phyloP scores from a whole-genome alignment of 345 rosid genomes.

The Linum trigynum region DNA sequence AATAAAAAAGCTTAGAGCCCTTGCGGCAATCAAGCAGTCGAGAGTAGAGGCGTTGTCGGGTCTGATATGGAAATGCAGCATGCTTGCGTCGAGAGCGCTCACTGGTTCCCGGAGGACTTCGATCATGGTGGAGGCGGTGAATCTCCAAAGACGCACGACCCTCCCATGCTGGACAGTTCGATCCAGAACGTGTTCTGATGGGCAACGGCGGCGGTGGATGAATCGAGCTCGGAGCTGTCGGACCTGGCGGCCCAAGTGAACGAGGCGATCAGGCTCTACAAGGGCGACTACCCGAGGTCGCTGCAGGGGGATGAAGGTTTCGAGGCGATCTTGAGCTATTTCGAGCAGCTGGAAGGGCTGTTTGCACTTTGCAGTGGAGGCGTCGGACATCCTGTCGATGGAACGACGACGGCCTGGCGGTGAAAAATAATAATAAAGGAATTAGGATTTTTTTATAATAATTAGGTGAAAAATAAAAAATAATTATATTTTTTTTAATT shows the following conservation, averaged over 20 bases:
- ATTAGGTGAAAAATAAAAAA: too few species aligned
- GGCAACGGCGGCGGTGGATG: slow-evolving; percentile 3
- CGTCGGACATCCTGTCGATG: slow-evolving; percentile 2
- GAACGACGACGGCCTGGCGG: too few species aligned
- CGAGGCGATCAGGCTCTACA: slow-evolving; percentile 13
- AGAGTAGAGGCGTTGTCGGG: background rate
- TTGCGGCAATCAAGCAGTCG: background rate
- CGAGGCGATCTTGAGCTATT: slow-evolving; percentile 7
- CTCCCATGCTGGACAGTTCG: slow-evolving; percentile 11
- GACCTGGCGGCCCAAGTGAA: background rate
- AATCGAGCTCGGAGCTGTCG: background rate
- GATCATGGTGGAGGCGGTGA: slow-evolving; percentile 16
- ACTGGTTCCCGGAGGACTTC: slow-evolving; percentile 4
- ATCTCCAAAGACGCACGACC: slow-evolving; percentile 15
- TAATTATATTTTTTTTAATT: too few species aligned
- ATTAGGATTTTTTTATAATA: too few species aligned
- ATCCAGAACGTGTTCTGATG: slow-evolving; percentile 13
- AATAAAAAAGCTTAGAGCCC: background rate
- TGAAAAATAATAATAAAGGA: too few species aligned
- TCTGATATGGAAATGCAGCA: slow-evolving; percentile 15
- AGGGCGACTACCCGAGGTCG: slow-evolving; percentile 4
- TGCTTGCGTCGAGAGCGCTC: slow-evolving; percentile 11
- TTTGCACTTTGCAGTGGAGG: background rate
- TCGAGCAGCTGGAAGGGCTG: slow-evolving; percentile 2
- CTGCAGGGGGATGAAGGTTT: slow-evolving; percentile 14